These are phyloP conservation scores for Suillus brevipes DNA, from an alignment of 768 basidiomycete species.

Conservation along the genomic window DNA sequence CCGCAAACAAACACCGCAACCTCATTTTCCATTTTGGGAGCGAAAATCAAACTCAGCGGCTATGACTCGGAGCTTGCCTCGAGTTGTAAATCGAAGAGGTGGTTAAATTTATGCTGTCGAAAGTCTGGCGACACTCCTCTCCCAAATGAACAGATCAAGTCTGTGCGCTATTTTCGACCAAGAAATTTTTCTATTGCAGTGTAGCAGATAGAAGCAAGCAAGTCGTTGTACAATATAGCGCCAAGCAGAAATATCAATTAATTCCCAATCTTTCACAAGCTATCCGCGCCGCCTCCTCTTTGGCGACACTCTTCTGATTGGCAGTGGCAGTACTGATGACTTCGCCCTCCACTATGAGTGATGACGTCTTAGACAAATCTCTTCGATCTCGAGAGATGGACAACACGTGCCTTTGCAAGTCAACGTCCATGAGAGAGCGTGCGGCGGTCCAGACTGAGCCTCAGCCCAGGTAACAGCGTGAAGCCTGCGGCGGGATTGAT, in stretches of 20 bases:
- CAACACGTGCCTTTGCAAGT: slow-evolving; percentile 53
- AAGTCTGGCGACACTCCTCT: background rate
- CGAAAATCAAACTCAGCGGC: slow-evolving; percentile 3
- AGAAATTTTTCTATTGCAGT: background rate
- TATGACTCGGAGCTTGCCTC: background rate
- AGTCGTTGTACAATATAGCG: slow-evolving; percentile 9
- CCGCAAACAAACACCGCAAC: background rate
- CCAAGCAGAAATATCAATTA: slow-evolving; percentile 7
- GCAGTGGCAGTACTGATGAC: slow-evolving; percentile 49
- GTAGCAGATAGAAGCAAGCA: background rate
- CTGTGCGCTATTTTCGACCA: background rate
- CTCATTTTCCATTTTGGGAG: background rate
- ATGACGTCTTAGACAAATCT: slow-evolving; percentile 8
- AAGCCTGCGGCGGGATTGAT: slow-evolving; percentile 33
- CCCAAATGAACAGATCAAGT: background rate
- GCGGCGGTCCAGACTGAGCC: slow-evolving; percentile 39
- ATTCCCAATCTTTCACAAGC: slow-evolving; percentile 39
- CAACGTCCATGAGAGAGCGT: slow-evolving; percentile 50
- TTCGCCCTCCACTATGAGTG: slow-evolving; percentile 44
- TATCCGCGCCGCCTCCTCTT: slow-evolving; percentile 45
- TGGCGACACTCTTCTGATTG: slow-evolving; percentile 45
- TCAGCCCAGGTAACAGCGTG: slow-evolving; percentile 45
- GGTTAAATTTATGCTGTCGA: background rate
- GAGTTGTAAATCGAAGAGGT: background rate
- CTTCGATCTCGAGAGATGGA: background rate